These are phyloP conservation scores for Elaeis oleifera DNA, from an alignment of 202 grass and related monocot species.

Conservation along the genomic window DNA sequence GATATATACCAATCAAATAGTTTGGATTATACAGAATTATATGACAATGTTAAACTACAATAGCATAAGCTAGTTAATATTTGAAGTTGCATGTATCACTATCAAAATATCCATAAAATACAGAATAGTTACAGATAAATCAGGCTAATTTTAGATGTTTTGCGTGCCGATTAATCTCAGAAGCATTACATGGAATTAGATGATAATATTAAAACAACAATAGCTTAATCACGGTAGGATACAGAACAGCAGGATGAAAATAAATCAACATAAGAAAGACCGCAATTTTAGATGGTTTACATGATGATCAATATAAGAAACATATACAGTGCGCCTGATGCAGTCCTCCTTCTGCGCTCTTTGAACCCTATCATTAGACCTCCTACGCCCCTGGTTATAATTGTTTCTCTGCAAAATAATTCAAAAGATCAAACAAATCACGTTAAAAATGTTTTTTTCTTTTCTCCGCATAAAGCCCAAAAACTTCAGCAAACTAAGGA, in stretches of 20 bases:
- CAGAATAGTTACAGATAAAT: neutral
- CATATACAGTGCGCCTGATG: constrained; percentile 47
- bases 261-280: neutral
- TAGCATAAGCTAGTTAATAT: too few species aligned
- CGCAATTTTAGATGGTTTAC: constrained; percentile 19
- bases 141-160: neutral
- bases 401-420: constrained; percentile 12
- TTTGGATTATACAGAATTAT: too few species aligned
- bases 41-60: too few species aligned
- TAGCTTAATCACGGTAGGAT: too few species aligned
- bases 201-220: too few species aligned
- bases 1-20: constrained; percentile 5
- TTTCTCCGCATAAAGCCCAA: neutral
- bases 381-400: constrained; percentile 1
- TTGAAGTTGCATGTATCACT: neutral
- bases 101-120: neutral
- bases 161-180: neutral
- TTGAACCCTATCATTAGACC: constrained; percentile 8
- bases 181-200: too few species aligned
- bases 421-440: neutral
- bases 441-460: neutral
- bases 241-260: neutral
- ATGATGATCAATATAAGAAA: constrained; percentile 40
- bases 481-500: neutral
- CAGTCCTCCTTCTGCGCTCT: constrained; percentile 16